phyloP scores from a whole-genome alignment of 2,329 filamentous ascomycete species.

The Penicillium sp. region DNA sequence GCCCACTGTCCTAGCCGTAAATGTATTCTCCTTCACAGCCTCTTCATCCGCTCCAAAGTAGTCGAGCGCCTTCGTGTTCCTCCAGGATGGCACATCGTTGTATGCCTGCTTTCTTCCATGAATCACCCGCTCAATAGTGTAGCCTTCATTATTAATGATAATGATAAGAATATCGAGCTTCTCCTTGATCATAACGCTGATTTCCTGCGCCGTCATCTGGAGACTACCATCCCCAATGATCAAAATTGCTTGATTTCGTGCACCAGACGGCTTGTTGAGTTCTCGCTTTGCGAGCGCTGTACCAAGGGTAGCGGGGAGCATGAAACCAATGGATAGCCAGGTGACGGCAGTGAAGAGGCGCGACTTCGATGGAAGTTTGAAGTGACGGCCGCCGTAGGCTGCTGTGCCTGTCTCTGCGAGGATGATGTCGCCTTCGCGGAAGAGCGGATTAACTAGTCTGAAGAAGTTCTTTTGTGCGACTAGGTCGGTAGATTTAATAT shows the following conservation, averaged over 20 bases:
- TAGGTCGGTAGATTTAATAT: slow-evolving; percentile 46
- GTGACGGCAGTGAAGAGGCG: slow-evolving; percentile 54
- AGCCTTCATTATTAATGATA: slow-evolving; percentile 61
- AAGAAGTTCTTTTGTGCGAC: slow-evolving; percentile 53
- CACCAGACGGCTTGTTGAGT: slow-evolving; percentile 17
- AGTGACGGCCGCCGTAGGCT: slow-evolving; percentile 54
- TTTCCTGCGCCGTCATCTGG: slow-evolving; percentile 66
- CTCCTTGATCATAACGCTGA: slow-evolving; percentile 62
- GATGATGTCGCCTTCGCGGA: slow-evolving; percentile 56
- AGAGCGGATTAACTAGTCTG: slow-evolving; percentile 47
- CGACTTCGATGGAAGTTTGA: slow-evolving; percentile 51
- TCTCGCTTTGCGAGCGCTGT: slow-evolving; percentile 52
- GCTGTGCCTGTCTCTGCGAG: slow-evolving; percentile 61
- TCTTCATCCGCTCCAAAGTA: slow-evolving; percentile 49
- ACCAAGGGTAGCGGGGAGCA: slow-evolving; percentile 58
- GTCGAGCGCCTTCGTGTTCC: slow-evolving; percentile 50
- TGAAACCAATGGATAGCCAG: slow-evolving; percentile 63
- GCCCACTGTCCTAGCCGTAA: slow-evolving; percentile 45
- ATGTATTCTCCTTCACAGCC: slow-evolving; percentile 41
- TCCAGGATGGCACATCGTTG: slow-evolving; percentile 57
- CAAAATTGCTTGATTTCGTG: slow-evolving; percentile 52
- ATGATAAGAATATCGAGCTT: slow-evolving; percentile 52
- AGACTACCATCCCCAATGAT: slow-evolving; percentile 66
- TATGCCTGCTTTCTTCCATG: slow-evolving; percentile 56
- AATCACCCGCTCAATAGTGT: slow-evolving; percentile 60